Evolutionary conservation across 2,329 filamentous ascomycete genomes (phyloP).

Genomic region (Endothia cerciana): DNA sequence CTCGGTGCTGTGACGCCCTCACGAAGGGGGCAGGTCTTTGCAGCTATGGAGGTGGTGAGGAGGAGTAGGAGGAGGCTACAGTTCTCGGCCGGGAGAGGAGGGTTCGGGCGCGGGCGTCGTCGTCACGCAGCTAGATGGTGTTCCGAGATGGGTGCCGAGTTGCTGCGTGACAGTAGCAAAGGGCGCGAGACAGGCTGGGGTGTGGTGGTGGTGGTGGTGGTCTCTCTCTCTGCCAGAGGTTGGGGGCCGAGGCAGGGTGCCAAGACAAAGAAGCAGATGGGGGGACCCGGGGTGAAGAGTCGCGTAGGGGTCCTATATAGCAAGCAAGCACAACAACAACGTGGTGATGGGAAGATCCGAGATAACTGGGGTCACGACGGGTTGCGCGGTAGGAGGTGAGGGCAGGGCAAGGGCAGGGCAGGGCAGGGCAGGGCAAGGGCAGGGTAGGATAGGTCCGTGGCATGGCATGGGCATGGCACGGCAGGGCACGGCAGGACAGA

Average conservation of each 20-base stretch:
- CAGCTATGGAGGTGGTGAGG: background rate
- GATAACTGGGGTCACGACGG: background rate
- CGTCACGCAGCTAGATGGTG: background rate
- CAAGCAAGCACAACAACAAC: background rate
- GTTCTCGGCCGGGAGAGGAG: background rate
- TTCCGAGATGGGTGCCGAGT: too few species aligned
- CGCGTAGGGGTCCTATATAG: conserved; percentile 7
- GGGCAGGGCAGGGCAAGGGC: background rate
- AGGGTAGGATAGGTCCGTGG: background rate
- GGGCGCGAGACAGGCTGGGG: background rate
- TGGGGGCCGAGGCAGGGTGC: conserved; percentile 1
- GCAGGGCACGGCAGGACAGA: background rate
- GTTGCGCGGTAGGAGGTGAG: background rate
- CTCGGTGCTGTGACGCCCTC: background rate
- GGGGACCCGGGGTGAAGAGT: background rate
- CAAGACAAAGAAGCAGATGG: conserved; percentile 2
- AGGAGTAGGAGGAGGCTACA: too few species aligned
- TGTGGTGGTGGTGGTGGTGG: too few species aligned
- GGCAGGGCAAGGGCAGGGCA: conserved; percentile 1
- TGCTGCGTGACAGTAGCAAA: too few species aligned
- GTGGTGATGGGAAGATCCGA: conserved; percentile 9
- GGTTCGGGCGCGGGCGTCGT: too few species aligned
- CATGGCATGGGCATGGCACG: background rate
- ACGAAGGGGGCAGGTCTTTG: background rate
- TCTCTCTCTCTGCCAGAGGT: too few species aligned